Percentiles rank a stretch among this genome's conserved stretches.
Conservation (phyloP, 2,329 filamentous ascomycete species). For the Aureobasidium sp. region DNA sequence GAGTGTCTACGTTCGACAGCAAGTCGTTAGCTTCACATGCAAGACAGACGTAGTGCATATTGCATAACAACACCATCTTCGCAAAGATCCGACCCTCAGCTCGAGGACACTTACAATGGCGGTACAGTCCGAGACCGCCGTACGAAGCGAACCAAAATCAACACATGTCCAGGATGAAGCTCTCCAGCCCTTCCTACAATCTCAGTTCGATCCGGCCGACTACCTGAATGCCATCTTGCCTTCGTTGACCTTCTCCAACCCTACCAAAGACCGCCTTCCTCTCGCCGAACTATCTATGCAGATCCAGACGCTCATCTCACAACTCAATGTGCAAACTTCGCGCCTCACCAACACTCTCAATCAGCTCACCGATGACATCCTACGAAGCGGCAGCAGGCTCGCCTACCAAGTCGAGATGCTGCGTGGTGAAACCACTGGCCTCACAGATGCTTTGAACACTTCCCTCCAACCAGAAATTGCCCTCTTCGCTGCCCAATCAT, state of each 20-base stretch:
- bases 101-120: conserved; percentile 3
- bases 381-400: conserved; percentile 77
- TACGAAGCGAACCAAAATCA: conserved; percentile 32
- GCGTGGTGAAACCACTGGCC: conserved; percentile 74
- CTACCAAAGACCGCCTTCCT: conserved; percentile 35
- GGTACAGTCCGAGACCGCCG: conserved; percentile 7
- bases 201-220: conserved; percentile 72
- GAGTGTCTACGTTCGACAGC: background rate
- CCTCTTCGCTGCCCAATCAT: conserved; percentile 49
- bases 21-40: background rate
- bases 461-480: conserved; percentile 62
- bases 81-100: background rate
- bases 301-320: conserved; percentile 75
- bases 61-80: background rate
- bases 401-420: conserved; percentile 93
- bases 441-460: conserved; percentile 70
- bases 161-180: conserved; percentile 62
- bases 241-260: conserved; percentile 47
- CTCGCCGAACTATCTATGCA: conserved; percentile 72
- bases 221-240: conserved; percentile 78
- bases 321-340: conserved; percentile 81
- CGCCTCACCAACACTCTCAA: conserved; percentile 74
- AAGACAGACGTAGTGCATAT: background rate
- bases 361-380: conserved; percentile 86
- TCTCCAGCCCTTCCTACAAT: conserved; percentile 65